Base-by-base conservation (phyloP, 768 basidiomycete species). In the Pulveroboletus sp. region DNA sequence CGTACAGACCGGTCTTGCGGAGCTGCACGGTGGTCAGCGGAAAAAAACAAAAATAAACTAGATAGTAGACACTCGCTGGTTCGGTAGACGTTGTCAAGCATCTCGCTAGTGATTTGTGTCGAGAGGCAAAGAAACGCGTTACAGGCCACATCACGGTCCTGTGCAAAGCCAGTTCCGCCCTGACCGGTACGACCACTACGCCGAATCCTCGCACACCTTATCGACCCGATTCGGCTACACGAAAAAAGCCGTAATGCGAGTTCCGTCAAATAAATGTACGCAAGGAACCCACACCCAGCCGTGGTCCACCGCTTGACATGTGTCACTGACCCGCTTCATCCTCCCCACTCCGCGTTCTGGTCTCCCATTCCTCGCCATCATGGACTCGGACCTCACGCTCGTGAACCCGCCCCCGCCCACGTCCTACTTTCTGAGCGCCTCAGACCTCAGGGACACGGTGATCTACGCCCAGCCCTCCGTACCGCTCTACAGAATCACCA, bases 1-100 rank as follows among this genome's bases (percentile, higher is more conserved):
- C 90, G 59, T 94, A 92, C 5, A 98, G 74, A 1, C 81, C 80
- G 1, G 94, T 97, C 61, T 79, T 81, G 47, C 55, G 65, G 27
- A 82, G 69, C 78, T 82, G 40, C 19, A 33, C 32, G 36, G 8
- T 1, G 27, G 1, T 47, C 13, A 53, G 49, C 40, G 33, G 38
- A 49, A 34, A 4, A 9, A 25, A 31, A n/a, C 9, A 10, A 14
- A n/a, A 19, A 3, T n/a, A n/a, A n/a, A n/a, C n/a, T n/a, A n/a
- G 40, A 41, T 20, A 6, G 17, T 25, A 16, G 3, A 19, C n/a
- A 53, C 63, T 58, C 23, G 33, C 63, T 40, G 54, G 43, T 46
- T 55, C 60, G 45, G 40, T 50, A 5, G 63, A 53, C 1, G 56
- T 64, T 19, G 61, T 52, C 16, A 65, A 7, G 19, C 45, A 40